Base-by-base conservation (phyloP, 2,329 filamentous ascomycete genomes). In the Diaporthe longicolla region DNA sequence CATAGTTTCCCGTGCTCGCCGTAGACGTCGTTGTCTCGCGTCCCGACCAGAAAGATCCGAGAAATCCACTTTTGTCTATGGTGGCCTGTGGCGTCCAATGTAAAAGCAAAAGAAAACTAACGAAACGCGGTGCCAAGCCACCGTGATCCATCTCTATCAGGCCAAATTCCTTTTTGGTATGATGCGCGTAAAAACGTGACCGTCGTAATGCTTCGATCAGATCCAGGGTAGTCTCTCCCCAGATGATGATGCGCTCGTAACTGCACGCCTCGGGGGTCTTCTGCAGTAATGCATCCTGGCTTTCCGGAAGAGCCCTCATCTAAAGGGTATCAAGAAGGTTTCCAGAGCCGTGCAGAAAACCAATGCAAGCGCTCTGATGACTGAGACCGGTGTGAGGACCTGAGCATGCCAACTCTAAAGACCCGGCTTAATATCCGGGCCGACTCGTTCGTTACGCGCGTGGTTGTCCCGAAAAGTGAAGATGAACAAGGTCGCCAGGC, bases 41-140 rank as follows among this genome's bases (percentile, higher is more conserved):
- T 76, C 76, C 73, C 77, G 82, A 86, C 86, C 83, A 87, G 86
- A 71, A 63, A 89, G 84, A 88, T 88, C 87, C 85, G 88, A 90
- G 88, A 89, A 89, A 89, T 89, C 89, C 88, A 88, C 87, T 90
- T 91, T 90, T 90, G 87, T 91, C 89, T 91, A 91, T 89, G 85
- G 79, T 78, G 80, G 81, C 79, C 80, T 80, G 78, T 79, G 81
- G 80, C 77, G 59, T 74, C 54, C 70, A 43, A 21, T 76, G 76
- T 75, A 57, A 76, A 77, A 70, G 76, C 76, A 77, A 74, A 75
- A 76, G n/a, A 79, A 59, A 63, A 35, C 7, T 10, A 69, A 66
- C 61, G n/a, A 65, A 75, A 43, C 75, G 73, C 65, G 70, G 70
- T 73, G 73, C 65, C 61, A 65, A 65, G 74, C 77, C 82, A 82